Percentiles rank a stretch among this genome's conserved stretches.
phyloP scores from a whole-genome alignment of 148 eudicot species.

The Pharnaceum exiguum region DNA sequence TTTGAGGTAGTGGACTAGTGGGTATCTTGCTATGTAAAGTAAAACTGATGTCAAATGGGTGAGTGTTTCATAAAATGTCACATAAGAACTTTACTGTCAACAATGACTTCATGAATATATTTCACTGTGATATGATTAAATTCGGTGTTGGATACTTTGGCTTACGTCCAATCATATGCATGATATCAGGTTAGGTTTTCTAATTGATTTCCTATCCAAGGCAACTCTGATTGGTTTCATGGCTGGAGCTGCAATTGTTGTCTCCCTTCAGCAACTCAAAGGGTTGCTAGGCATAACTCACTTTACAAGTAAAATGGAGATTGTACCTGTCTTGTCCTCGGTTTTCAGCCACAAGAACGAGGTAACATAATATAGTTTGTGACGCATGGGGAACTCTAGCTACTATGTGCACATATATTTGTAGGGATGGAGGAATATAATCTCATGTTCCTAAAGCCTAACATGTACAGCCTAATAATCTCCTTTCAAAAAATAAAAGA shows the following conservation, averaged over 20 bases:
- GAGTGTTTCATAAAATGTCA: conserved; percentile 6
- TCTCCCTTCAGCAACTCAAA: conserved; percentile 86
- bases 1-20: conserved; percentile 17
- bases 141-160: background rate
- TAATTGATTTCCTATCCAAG: conserved; percentile 89
- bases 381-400: too few relatives aligned
- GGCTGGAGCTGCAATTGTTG: conserved; percentile 93
- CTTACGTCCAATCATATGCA: background rate
- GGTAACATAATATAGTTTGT: conserved; percentile 40
- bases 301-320: conserved; percentile 79
- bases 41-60: background rate
- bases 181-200: conserved; percentile 69
- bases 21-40: conserved; percentile 14
- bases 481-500: too few relatives aligned
- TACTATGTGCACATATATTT: too few relatives aligned
- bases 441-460: too few relatives aligned
- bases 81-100: background rate
- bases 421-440: too few relatives aligned
- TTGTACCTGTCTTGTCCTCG: conserved; percentile 64
- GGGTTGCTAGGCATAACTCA: conserved; percentile 83
- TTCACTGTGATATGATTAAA: background rate
- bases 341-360: conserved; percentile 56
- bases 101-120: background rate
- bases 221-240: conserved; percentile 93
- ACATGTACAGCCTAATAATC: too few relatives aligned